Percentiles rank a stretch among this genome's conserved stretches.
Evolutionary conservation across 2,329 filamentous ascomycete genomes (phyloP).

Genomic region (Zymoseptoria passerinii): DNA sequence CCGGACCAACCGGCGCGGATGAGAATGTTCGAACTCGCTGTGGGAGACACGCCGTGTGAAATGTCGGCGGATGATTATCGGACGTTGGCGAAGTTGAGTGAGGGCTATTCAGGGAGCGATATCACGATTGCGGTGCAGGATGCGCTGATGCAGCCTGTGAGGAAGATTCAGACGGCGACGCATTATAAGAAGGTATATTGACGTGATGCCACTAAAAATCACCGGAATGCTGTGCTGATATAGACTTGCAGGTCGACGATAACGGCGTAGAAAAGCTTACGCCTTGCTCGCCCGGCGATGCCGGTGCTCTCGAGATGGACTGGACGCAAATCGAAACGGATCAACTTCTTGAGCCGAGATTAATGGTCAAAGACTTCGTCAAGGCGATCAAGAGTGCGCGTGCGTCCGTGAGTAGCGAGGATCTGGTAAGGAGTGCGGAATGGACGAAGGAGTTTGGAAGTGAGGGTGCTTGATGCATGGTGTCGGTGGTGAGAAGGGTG

Average conservation of each 20-base stretch:
- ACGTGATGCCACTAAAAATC: conserved; percentile 3
- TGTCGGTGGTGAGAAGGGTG: neutral
- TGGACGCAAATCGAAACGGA: conserved; percentile 84
- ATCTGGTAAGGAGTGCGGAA: conserved; percentile 74
- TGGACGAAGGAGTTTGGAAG: conserved; percentile 97
- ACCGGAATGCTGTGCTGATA: neutral
- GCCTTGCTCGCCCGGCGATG: conserved; percentile 87
- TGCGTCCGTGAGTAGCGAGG: conserved; percentile 82
- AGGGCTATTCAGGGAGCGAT: conserved; percentile 94
- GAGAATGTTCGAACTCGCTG: conserved; percentile 89
- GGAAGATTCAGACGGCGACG: conserved; percentile 93
- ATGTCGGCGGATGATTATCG: conserved; percentile 70
- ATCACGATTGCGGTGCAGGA: conserved; percentile 93
- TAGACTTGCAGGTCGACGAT: conserved; percentile 54
- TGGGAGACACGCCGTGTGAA: conserved; percentile 87
- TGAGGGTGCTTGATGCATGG: conserved; percentile 55
- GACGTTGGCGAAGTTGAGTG: conserved; percentile 69
- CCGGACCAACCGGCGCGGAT: conserved; percentile 81
- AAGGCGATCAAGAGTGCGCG: conserved; percentile 81
- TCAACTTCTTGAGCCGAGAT: conserved; percentile 73
- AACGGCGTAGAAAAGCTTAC: conserved; percentile 63
- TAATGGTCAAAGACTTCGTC: conserved; percentile 85
- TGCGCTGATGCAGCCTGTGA: conserved; percentile 92
- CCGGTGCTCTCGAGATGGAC: conserved; percentile 80
- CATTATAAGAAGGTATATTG: conserved; percentile 80